Conservation (phyloP, 192 early-diverging fungal species). For the Fimicolochytrium jonesii region DNA sequence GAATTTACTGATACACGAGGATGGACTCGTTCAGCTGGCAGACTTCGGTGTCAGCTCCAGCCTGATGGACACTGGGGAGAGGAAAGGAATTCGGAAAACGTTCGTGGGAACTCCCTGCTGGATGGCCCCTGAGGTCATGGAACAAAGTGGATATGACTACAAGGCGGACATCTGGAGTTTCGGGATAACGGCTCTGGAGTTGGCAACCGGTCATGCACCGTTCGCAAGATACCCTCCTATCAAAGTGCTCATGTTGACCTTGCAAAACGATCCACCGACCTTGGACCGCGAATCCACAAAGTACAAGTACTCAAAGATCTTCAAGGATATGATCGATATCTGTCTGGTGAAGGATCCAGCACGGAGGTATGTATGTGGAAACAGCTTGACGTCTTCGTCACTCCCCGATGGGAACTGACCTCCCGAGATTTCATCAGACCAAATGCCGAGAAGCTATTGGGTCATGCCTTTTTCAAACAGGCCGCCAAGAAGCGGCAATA, state of each 20-base stretch:
- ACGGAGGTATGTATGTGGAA: constrained; percentile 39
- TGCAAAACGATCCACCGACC: constrained; percentile 82
- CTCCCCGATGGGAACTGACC: neutral
- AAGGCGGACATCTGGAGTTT: constrained; percentile 92
- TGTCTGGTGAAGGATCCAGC: constrained; percentile 78
- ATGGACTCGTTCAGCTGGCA: constrained; percentile 58
- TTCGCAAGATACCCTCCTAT: constrained; percentile 84
- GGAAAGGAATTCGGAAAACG: constrained; percentile 49
- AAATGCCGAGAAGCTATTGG: constrained; percentile 68
- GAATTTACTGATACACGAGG: constrained; percentile 58
- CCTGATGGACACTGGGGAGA: constrained; percentile 49
- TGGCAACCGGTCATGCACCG: constrained; percentile 83
- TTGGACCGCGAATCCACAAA: constrained; percentile 68
- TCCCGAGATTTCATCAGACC: no score
- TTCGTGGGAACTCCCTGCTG: constrained; percentile 69
- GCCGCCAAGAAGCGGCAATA: constrained; percentile 63
- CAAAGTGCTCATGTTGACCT: constrained; percentile 86
- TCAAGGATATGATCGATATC: constrained; percentile 83
- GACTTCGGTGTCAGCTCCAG: constrained; percentile 58
- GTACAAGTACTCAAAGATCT: constrained; percentile 69
- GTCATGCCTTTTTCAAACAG: constrained; percentile 75
- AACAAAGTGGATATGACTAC: constrained; percentile 82
- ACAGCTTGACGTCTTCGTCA: neutral
- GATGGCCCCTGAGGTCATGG: constrained; percentile 78
- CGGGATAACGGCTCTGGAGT: constrained; percentile 81